Evolutionary conservation across 2,329 filamentous ascomycete species (phyloP).

Genomic region (Capronia epimyces): DNA sequence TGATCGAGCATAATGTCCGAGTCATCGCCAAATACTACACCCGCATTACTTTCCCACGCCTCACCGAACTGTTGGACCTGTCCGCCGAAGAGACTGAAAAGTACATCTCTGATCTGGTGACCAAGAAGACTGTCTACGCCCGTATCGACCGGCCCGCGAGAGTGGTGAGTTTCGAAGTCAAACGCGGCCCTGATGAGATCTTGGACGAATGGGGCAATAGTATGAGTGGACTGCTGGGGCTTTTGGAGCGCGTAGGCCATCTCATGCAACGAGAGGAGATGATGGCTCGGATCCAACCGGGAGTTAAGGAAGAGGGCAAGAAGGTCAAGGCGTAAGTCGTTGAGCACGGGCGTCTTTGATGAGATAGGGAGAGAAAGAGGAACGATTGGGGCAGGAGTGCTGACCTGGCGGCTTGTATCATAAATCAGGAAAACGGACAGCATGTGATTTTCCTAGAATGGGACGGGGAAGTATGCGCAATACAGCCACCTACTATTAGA

Average conservation of each 20-base stretch:
- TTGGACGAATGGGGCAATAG: slow-evolving; percentile 98
- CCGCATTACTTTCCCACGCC: slow-evolving; percentile 82
- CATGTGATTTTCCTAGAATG: no score
- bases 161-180: slow-evolving; percentile 90
- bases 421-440: no score
- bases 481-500: no score
- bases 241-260: slow-evolving; percentile 89
- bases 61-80: slow-evolving; percentile 86
- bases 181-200: slow-evolving; percentile 88
- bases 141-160: slow-evolving; percentile 93
- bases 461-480: no score
- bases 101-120: slow-evolving; percentile 96
- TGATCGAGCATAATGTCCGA: slow-evolving; percentile 98
- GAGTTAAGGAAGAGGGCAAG: slow-evolving; percentile 18
- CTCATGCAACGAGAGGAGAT: slow-evolving; percentile 99
- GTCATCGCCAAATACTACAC: slow-evolving; percentile 99
- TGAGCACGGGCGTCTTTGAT: neutral
- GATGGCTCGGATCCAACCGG: slow-evolving; percentile 93
- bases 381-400: no score
- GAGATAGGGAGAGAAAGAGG: neutral
- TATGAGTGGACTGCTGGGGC: slow-evolving; percentile 85
- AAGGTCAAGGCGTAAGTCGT: slow-evolving; percentile 8
- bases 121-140: slow-evolving; percentile 94
- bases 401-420: no score
- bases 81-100: slow-evolving; percentile 96